phyloP scores from a whole-genome alignment of 345 rosid species.

The Brassica cretica region DNA sequence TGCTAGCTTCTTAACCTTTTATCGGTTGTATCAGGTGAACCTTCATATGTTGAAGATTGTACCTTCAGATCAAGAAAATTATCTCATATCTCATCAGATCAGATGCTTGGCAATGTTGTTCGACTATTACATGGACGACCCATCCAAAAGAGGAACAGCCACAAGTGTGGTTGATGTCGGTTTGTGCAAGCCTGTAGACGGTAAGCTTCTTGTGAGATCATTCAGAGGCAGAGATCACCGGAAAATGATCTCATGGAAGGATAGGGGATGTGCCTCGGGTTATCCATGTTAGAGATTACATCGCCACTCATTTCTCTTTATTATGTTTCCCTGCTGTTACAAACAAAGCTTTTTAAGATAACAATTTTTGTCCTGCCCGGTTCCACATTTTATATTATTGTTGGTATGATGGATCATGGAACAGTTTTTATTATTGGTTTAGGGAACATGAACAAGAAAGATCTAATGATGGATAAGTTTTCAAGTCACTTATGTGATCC shows the following conservation, averaged over 20 bases:
- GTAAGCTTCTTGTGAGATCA: constrained; percentile 75
- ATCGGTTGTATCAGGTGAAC: constrained; percentile 57
- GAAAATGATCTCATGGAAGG: constrained; percentile 93
- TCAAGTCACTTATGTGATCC: neutral
- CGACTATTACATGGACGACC: constrained; percentile 72
- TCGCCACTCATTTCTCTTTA: neutral
- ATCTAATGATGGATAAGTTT: neutral
- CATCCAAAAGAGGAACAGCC: constrained; percentile 52
- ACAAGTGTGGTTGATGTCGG: constrained; percentile 74
- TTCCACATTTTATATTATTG: neutral
- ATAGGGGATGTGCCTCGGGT: constrained; percentile 53
- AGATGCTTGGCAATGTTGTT: constrained; percentile 76
- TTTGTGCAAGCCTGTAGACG: constrained; percentile 72
- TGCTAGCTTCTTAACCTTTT: neutral
- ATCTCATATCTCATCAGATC: constrained; percentile 70
- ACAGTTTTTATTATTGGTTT: neutral
- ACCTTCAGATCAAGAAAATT: constrained; percentile 60
- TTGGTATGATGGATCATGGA: neutral
- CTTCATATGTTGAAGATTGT: constrained; percentile 71
- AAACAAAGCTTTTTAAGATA: neutral
- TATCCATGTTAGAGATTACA: constrained; percentile 38
- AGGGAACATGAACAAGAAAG: neutral
- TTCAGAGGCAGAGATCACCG: constrained; percentile 87
- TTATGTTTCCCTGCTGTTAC: neutral
- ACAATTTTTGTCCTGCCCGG: neutral